Evolutionary conservation across 331 rosid genomes (phyloP), one percentile per base, ranked within the genome.

Genomic region (Saraca asoca): DNA sequence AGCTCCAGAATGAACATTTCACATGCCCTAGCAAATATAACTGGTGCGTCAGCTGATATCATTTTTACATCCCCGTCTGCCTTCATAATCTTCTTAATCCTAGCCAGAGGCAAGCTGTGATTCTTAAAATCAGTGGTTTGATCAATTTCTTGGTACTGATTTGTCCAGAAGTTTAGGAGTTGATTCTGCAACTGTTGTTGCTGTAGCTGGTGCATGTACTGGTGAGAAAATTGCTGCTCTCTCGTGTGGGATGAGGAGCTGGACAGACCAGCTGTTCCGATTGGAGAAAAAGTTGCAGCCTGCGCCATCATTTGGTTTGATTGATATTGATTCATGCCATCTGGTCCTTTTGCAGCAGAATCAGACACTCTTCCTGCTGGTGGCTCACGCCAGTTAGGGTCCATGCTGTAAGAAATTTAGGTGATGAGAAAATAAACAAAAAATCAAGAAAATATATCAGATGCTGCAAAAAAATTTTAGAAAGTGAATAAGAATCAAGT

Each of bases 1-100:
- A 87, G 61, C 75, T 87, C 95, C n/a, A n/a, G n/a, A n/a, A n/a
- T 82, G 78, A 85, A 87, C 88, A 87, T 82, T n/a, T n/a, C 95
- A 42, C 91, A 87, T 2, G 91, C 95, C 85, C 88, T 77, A 1
- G 31, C 3, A 24, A 24, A 24, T 24, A 3, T 24, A 24, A 24
- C 31, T 24, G 31, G 31, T 24, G 13, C 87, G 70, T 85, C 95
- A 0, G 85, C 88, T 8, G 91, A 80, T 55, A 85, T 69, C 91
- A 80, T 78, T 57, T 69, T 78, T 56, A 85, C 95, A 49, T 74
- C 86, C 58, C 76, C 91, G 34, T 85, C 87, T n/a, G 85, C 72
- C 52, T 87, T 87, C 91, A 87, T 87, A 45, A 88, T 79, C 79
- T 72, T 85, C 84, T 77, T 88, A 39, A 88, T 88, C 80, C 91